These are phyloP conservation scores for Daphne laureola DNA, from an alignment of 441 rosid genomes.

Conservation along the genomic window DNA sequence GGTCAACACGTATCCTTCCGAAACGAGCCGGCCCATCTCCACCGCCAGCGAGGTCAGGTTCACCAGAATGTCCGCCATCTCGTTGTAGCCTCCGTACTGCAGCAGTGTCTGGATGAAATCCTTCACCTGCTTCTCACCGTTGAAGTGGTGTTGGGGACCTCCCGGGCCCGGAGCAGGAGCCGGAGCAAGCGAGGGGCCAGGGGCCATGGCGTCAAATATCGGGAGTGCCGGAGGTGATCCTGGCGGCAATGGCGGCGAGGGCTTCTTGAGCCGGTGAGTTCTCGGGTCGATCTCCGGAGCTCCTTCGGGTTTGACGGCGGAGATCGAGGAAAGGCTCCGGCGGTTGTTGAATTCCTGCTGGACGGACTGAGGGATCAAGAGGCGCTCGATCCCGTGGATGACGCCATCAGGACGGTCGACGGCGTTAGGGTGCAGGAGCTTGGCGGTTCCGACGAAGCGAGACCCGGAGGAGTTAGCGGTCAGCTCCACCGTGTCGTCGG, in stretches of 20 bases:
- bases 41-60: slow-evolving; percentile 60
- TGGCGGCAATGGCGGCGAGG: slow-evolving; percentile 24
- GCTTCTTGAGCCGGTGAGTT: slow-evolving; percentile 52
- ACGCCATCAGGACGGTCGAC: slow-evolving; percentile 58
- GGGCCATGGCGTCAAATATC: slow-evolving; percentile 56
- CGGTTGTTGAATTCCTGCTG: slow-evolving; percentile 59
- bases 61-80: slow-evolving; percentile 67
- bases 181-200: slow-evolving; percentile 62
- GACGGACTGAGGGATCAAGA: slow-evolving; percentile 54
- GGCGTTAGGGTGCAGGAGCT: slow-evolving; percentile 36
- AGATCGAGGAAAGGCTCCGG: slow-evolving; percentile 45
- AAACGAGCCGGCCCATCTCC: slow-evolving; percentile 60
- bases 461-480: slow-evolving; percentile 13
- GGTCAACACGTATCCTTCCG: slow-evolving; percentile 59
- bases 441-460: slow-evolving; percentile 29
- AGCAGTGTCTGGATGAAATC: slow-evolving; percentile 60
- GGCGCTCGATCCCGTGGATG: slow-evolving; percentile 59
- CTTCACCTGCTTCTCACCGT: slow-evolving; percentile 59
- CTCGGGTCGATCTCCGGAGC: slow-evolving; percentile 69
- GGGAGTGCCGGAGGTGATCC: slow-evolving; percentile 58
- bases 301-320: slow-evolving; percentile 57
- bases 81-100: slow-evolving; percentile 71
- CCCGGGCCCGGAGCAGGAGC: slow-evolving; percentile 78
- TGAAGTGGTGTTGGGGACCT: slow-evolving; percentile 54
- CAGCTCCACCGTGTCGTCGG: slow-evolving; percentile 24